phyloP scores from a whole-genome alignment of 768 basidiomycete species.

The Omphalotus guepiniiformis region DNA sequence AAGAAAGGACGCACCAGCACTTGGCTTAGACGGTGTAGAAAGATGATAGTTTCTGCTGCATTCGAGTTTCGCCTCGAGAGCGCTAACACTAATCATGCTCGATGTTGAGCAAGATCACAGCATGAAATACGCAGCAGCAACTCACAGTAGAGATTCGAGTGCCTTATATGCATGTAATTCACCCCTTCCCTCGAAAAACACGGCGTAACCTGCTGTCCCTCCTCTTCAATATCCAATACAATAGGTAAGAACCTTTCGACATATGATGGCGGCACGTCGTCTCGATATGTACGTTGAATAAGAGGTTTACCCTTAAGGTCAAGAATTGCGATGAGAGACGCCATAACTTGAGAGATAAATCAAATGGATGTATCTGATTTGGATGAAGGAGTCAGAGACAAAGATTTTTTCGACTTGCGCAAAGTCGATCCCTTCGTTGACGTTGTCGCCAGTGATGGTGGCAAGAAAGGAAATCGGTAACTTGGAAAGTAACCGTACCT shows the following conservation, averaged over 20 bases:
- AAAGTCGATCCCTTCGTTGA: too few species aligned
- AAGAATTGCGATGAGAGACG: conserved; percentile 83
- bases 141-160: conserved; percentile 95
- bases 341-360: too few species aligned
- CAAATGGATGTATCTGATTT: too few species aligned
- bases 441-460: too few species aligned
- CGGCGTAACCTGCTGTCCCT: conserved; percentile 92
- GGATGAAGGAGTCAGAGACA: too few species aligned
- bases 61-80: conserved; percentile 95
- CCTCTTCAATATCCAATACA: conserved; percentile 94
- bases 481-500: too few species aligned
- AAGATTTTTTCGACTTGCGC: too few species aligned
- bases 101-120: neutral
- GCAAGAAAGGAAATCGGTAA: too few species aligned
- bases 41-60: conserved; percentile 93
- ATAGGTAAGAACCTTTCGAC: conserved; percentile 94
- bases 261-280: conserved; percentile 86
- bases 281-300: conserved; percentile 94
- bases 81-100: conserved; percentile 70
- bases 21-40: conserved; percentile 88
- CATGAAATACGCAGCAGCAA: conserved; percentile 14
- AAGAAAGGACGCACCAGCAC: conserved; percentile 47
- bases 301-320: conserved; percentile 98
- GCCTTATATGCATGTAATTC: conserved; percentile 98
- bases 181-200: conserved; percentile 94